A percentile compares a stretch with the other conserved stretches of the same genome.
These are phyloP conservation scores for Talaromyces sp. DNA, from an alignment of 2,329 filamentous ascomycete genomes.

Conservation along the genomic window DNA sequence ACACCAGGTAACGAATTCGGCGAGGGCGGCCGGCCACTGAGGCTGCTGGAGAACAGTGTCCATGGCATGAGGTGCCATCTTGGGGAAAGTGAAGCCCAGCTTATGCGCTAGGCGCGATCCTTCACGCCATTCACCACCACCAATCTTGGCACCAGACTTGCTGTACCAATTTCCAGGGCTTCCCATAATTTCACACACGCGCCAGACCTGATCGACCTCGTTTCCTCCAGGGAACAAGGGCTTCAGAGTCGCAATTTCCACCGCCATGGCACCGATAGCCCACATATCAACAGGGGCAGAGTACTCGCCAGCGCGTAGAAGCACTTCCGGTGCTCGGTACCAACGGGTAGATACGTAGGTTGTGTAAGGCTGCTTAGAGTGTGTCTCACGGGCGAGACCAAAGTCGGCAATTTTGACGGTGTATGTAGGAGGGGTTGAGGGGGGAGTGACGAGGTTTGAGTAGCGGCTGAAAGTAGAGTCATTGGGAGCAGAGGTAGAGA, in stretches of 20 bases:
- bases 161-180: slow-evolving; percentile 98
- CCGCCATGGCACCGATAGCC: slow-evolving; percentile 97
- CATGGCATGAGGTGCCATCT: slow-evolving; percentile 97
- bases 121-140: slow-evolving; percentile 96
- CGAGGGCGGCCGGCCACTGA: slow-evolving; percentile 86
- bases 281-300: slow-evolving; percentile 98
- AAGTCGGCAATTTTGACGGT: slow-evolving; percentile 99
- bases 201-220: slow-evolving; percentile 98
- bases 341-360: slow-evolving; percentile 98
- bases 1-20: slow-evolving; percentile 96
- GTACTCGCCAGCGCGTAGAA: slow-evolving; percentile 92
- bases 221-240: slow-evolving; percentile 96
- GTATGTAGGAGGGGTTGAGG: slow-evolving; percentile 89
- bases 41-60: slow-evolving; percentile 88
- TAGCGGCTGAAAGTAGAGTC: slow-evolving; percentile 93
- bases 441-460: slow-evolving; percentile 88
- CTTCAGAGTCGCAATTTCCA: slow-evolving; percentile 95
- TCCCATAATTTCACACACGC: slow-evolving; percentile 98
- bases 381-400: slow-evolving; percentile 93
- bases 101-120: slow-evolving; percentile 91
- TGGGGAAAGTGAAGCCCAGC: slow-evolving; percentile 97
- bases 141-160: slow-evolving; percentile 82
- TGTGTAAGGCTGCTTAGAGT: slow-evolving; percentile 94
- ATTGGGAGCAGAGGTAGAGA: slow-evolving; percentile 83
- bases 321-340: slow-evolving; percentile 91